Evolutionary conservation across 768 basidiomycete species (phyloP), one percentile per base, ranked within the genome.

Genomic region (Solioccasus polychromus): DNA sequence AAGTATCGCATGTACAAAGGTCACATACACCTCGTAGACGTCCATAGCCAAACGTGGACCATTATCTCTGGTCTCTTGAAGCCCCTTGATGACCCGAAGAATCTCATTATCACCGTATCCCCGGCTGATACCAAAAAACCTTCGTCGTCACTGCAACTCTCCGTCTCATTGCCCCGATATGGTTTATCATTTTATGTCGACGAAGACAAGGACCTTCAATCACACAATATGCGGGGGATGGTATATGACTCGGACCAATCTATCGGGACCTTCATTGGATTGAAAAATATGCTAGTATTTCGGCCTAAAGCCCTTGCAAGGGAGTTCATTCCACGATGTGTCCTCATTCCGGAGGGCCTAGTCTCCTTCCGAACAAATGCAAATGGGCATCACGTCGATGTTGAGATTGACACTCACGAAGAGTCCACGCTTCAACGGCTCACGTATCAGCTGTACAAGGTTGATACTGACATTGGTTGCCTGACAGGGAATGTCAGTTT

Each of bases 191-290:
- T 78, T 38, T 64, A 63, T 34, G 22, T 73, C 20, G 61, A 67
- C 32, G 37, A 55, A 4, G 54, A 53, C 3, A 50, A 57, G 8
- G 51, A 59, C 17, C 51, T 77, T 18, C 65, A 74, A 39, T 75
- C 68, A 24, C 57, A 46, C 7, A 68, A 72, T 39, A 56, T 74
- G 23, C 64, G 65, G 3, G 63, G 57, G 19, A 74, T 73, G 63
- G 53, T 71, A 14, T 58, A 77, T 4, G 72, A 75, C 34, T 1
- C 36, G 2, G 41, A 58, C 26, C 76, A 76, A 44, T 72, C 62
- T 0, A 53, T 56, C 2, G 73, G 73, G 3, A 70, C 72, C 0
- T 54, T 79, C 51, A 62, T 74, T 32, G 78, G 77, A 5, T 48
- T 79, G n/a, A 19, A 26, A n/a, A 67, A 58, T 18, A 66, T 54